Percentiles rank a stretch among this genome's conserved stretches.
Evolutionary conservation across 2,329 filamentous ascomycete genomes (phyloP).

Genomic region (Purpureocillium lavendulum): DNA sequence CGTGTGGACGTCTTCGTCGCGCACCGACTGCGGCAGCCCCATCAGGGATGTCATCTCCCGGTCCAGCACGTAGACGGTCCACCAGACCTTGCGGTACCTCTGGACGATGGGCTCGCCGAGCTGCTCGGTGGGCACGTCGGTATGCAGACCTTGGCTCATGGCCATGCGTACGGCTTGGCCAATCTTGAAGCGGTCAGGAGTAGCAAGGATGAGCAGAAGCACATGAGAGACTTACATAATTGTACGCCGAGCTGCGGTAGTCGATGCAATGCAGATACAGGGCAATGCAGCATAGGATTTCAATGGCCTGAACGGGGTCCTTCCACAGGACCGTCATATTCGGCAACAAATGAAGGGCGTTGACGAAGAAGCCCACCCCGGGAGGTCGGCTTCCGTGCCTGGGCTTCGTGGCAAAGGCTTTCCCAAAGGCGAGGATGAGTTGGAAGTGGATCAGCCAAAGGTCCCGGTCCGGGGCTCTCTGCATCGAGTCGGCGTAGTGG

Average conservation of each 20-base stretch:
- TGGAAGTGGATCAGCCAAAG: slow-evolving; percentile 47
- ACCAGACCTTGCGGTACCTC: slow-evolving; percentile 41
- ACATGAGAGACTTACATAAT: slow-evolving; percentile 24
- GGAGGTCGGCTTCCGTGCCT: slow-evolving; percentile 28
- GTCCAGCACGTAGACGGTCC: slow-evolving; percentile 45
- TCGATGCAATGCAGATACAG: slow-evolving; percentile 45
- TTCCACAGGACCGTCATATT: slow-evolving; percentile 28
- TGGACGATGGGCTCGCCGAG: slow-evolving; percentile 32
- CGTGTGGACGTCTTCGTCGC: slow-evolving; percentile 41
- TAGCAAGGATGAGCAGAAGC: too few species aligned
- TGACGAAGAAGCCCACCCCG: slow-evolving; percentile 36
- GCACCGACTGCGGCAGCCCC: slow-evolving; percentile 39
- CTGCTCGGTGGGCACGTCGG: slow-evolving; percentile 35
- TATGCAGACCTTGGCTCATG: slow-evolving; percentile 41
- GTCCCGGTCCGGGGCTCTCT: slow-evolving; percentile 5
- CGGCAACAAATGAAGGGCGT: slow-evolving; percentile 34
- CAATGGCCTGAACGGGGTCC: slow-evolving; percentile 35
- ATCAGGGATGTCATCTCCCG: slow-evolving; percentile 45
- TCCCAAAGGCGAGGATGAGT: slow-evolving; percentile 45
- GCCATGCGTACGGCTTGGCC: slow-evolving; percentile 43
- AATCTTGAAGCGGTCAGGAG: slow-evolving; percentile 23
- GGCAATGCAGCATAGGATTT: slow-evolving; percentile 42
- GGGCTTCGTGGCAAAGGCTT: slow-evolving; percentile 37
- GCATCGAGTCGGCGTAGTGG: slow-evolving; percentile 17
- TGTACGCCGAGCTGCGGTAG: slow-evolving; percentile 34